Base-by-base conservation (phyloP, 805 yeast genomes). In the Saccharomycopsis sp. region DNA sequence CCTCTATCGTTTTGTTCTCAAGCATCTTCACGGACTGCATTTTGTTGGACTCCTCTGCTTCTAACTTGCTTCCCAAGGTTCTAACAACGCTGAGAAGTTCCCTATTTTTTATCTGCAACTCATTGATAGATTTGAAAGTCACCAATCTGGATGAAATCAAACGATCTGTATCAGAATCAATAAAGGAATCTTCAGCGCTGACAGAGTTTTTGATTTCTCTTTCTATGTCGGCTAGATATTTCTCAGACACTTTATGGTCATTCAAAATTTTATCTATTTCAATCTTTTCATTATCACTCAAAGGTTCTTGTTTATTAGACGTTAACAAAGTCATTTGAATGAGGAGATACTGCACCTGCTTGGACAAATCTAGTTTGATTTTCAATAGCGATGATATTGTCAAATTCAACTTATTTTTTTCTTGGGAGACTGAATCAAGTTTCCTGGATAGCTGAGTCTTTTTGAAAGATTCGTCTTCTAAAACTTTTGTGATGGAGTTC, bases 331-430 rank as follows among this genome's bases (percentile, higher is more conserved):
- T 67, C 2, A 83, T 65, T 53, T 82, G 85, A 12, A 80, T 70
- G 29, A 89, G 65, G 27, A 87, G 66, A 36, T 68, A 70, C 50
- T 83, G 85, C n/a, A 92, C 71, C 56, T 89, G 97, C 32, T 77
- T 75, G 5, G 94, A 83, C 30, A 89, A 62, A 53, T 89, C 96
- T 21, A 68, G 61, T 32, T 80, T 71, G 48, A 80, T 76, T 42
- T 69, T 72, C 34, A 69, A 67, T 48, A 81, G 56, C 4, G 71
- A 61, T 12, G 56, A 60, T 10, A 69, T 54, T 49, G 75, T 80
- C 19, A 62, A 56, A 48, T 68, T 68, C 32, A 63, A 57, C 40
- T 74, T 80, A 9, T 59, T 53, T 25, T 56, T 48, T 36, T 57
- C 62, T 21, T 50, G 50, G 18, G 61, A 58, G 8, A 50, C 39